Evolutionary conservation across 2,329 filamentous ascomycete genomes (phyloP).

Genomic region (Penicillium sp.): DNA sequence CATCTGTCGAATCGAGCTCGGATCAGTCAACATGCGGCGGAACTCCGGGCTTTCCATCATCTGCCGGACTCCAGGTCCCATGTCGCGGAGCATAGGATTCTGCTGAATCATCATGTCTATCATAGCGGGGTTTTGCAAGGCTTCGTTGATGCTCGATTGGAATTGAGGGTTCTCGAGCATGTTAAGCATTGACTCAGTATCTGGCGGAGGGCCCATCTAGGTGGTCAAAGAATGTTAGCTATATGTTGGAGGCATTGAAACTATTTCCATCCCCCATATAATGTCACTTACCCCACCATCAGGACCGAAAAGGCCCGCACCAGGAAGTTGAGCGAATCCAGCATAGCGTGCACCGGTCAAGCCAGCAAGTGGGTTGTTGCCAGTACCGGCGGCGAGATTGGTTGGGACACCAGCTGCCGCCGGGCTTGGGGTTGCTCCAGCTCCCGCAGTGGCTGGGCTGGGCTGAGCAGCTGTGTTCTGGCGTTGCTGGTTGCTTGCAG

Average conservation of each 20-base stretch:
- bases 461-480: constrained; percentile 55
- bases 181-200: constrained; percentile 74
- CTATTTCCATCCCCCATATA: background rate
- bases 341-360: constrained; percentile 92
- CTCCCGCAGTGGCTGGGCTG: constrained; percentile 34
- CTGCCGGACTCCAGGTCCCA: constrained; percentile 71
- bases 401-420: constrained; percentile 44
- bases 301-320: constrained; percentile 83
- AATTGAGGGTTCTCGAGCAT: constrained; percentile 89
- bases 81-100: constrained; percentile 75
- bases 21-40: constrained; percentile 89
- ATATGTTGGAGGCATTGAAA: background rate
- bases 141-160: constrained; percentile 85
- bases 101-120: constrained; percentile 92
- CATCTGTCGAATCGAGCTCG: constrained; percentile 76
- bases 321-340: constrained; percentile 84
- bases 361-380: constrained; percentile 85
- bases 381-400: constrained; percentile 52
- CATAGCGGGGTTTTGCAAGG: constrained; percentile 90
- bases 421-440: constrained; percentile 33
- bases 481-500: constrained; percentile 71
- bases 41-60: constrained; percentile 87
- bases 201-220: constrained; percentile 85
- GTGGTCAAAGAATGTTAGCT: constrained; percentile 16
- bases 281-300: constrained; percentile 77